phyloP scores from a whole-genome alignment of 2,329 filamentous ascomycete species.

The Claviceps purpurea region DNA sequence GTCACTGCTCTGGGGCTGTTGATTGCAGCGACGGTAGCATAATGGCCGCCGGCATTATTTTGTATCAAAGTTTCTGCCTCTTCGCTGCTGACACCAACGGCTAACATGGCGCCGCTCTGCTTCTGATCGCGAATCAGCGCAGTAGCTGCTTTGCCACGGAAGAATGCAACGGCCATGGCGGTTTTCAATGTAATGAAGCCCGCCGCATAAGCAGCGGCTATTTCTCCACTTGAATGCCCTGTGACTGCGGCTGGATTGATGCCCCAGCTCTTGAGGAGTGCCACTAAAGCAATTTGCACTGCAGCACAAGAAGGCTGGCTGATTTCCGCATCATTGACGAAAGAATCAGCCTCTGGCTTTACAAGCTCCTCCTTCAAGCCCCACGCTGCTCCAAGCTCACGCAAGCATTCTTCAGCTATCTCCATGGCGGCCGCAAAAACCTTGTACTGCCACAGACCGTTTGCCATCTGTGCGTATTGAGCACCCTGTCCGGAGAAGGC shows the following conservation, averaged over 20 bases:
- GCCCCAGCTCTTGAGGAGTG: conserved; percentile 15
- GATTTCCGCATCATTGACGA: background rate
- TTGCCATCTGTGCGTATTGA: conserved; percentile 13
- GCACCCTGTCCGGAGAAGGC: conserved; percentile 22
- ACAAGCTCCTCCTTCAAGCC: background rate
- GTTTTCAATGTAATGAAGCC: conserved; percentile 12
- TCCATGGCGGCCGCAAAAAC: background rate
- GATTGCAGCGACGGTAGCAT: conserved; percentile 14
- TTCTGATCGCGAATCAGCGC: conserved; percentile 1
- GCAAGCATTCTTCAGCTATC: background rate
- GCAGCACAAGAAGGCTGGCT: conserved; percentile 19
- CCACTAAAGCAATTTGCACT: conserved; percentile 22
- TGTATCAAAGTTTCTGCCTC: conserved; percentile 9
- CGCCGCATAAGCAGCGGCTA: conserved; percentile 19
- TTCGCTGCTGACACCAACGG: conserved; percentile 18
- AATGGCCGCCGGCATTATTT: conserved; percentile 10
- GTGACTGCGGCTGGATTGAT: conserved; percentile 13
- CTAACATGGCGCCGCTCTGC: conserved; percentile 18
- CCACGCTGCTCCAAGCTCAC: background rate
- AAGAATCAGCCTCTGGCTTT: background rate
- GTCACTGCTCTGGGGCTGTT: conserved; percentile 19
- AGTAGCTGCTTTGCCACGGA: conserved; percentile 16
- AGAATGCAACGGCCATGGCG: conserved; percentile 3
- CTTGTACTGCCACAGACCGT: background rate
- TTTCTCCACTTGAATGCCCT: conserved; percentile 21